These are phyloP conservation scores for Xylaria sp. DNA, from an alignment of 2,329 filamentous ascomycete species.

Conservation along the genomic window DNA sequence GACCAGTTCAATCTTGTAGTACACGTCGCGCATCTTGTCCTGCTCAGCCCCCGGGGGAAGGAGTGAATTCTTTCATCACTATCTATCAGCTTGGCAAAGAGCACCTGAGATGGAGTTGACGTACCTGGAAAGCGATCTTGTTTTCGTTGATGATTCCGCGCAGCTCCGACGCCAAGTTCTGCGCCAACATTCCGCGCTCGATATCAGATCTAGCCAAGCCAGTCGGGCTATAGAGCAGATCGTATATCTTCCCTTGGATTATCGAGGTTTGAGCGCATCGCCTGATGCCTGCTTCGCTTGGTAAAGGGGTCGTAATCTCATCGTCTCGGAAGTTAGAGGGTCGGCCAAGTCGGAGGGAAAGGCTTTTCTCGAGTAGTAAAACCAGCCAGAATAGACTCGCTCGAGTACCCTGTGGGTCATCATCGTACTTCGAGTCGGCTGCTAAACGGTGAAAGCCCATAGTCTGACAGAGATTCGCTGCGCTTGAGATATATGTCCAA, in stretches of 20 bases:
- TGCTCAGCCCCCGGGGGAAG: constrained; percentile 1
- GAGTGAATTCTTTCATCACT: constrained; percentile 5
- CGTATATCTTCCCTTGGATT: constrained; percentile 50
- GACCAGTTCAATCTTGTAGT: constrained; percentile 50
- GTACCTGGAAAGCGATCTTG: constrained; percentile 6
- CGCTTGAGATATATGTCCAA: constrained; percentile 52
- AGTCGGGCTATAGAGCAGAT: constrained; percentile 49
- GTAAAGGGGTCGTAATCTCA: constrained; percentile 45
- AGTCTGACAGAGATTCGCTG: constrained; percentile 49
- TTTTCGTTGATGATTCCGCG: constrained; percentile 38
- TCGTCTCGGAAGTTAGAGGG: constrained; percentile 49
- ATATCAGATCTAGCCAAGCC: constrained; percentile 30
- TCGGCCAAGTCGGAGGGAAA: constrained; percentile 51
- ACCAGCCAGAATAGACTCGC: constrained; percentile 51
- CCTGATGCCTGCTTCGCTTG: constrained; percentile 32
- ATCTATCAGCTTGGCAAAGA: not conserved
- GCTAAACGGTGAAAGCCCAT: constrained; percentile 48
- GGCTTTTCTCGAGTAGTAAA: constrained; percentile 50
- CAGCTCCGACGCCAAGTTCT: constrained; percentile 39
- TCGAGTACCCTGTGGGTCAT: constrained; percentile 20
- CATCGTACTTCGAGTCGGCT: constrained; percentile 20
- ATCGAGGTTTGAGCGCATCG: constrained; percentile 37
- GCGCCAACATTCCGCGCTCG: constrained; percentile 38
- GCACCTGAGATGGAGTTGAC: constrained; percentile 2
- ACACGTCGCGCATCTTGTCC: constrained; percentile 46